Percentiles rank a stretch among this genome's conserved stretches.
phyloP scores from a whole-genome alignment of 202 grass and related monocot species.

The Eragrostis tef region DNA sequence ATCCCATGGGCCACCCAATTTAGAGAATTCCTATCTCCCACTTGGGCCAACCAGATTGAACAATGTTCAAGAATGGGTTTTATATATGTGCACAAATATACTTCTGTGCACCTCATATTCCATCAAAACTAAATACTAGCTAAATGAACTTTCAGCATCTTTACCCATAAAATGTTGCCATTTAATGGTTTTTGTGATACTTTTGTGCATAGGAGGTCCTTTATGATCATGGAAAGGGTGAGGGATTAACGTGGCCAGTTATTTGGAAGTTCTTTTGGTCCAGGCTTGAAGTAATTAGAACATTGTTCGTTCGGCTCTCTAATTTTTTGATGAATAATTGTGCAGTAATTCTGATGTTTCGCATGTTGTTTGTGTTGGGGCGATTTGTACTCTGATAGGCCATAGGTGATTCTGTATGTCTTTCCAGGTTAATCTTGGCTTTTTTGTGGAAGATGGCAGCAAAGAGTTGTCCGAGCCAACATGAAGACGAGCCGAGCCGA shows the following conservation, averaged over 20 bases:
- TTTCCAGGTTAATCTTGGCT: slow-evolving; percentile 90
- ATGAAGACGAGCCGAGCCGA: too few relatives aligned
- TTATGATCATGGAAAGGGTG: neutral
- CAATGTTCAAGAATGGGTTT: neutral
- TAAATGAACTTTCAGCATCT: neutral
- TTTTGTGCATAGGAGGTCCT: neutral
- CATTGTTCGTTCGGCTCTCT: neutral
- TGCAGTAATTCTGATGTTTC: neutral
- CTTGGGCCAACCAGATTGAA: neutral
- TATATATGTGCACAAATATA: neutral
- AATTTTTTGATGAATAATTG: neutral
- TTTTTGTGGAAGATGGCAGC: slow-evolving; percentile 86
- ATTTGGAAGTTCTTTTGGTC: neutral
- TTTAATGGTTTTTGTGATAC: neutral
- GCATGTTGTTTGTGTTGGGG: slow-evolving; percentile 15
- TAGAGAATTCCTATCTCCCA: neutral
- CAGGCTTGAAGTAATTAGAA: slow-evolving; percentile 23
- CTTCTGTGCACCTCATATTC: neutral
- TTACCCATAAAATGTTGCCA: neutral
- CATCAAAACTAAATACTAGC: neutral
- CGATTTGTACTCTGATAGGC: neutral
- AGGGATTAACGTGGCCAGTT: neutral
- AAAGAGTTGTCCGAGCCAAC: slow-evolving; percentile 76
- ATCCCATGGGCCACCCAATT: neutral
- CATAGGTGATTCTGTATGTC: slow-evolving; percentile 5